Conservation (phyloP, 805 yeast genomes). For the Ogataea paradorogensis region DNA sequence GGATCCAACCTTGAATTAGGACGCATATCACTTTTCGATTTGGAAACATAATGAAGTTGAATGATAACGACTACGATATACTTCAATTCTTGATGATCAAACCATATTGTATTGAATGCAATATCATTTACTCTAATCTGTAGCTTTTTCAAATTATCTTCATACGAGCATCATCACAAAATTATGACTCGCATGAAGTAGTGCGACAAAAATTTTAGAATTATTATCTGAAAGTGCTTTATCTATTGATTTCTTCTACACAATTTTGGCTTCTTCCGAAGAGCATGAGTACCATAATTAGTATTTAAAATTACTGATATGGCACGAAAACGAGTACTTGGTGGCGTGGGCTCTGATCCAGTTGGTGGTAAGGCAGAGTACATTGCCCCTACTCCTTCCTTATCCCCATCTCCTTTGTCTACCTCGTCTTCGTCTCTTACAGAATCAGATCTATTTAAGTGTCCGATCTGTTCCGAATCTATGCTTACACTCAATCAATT, state of each 20-base stretch:
- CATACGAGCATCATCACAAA: neutral
- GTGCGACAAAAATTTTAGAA: too few species aligned
- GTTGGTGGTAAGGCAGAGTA: neutral
- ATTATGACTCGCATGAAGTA: too few species aligned
- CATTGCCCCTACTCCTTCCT: constrained; percentile 10
- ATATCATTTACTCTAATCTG: neutral
- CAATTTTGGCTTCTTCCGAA: too few species aligned
- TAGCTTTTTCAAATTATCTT: neutral
- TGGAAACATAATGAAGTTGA: constrained; percentile 5
- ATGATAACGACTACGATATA: constrained; percentile 7
- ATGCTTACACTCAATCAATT: constrained; percentile 55
- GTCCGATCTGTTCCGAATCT: constrained; percentile 69
- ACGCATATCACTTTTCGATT: constrained; percentile 1
- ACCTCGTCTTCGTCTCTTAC: constrained; percentile 2
- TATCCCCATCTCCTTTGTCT: constrained; percentile 12
- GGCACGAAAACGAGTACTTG: constrained; percentile 25
- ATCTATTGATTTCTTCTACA: neutral
- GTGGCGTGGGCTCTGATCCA: constrained; percentile 5
- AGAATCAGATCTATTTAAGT: constrained; percentile 27
- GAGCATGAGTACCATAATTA: too few species aligned
- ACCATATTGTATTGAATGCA: constrained; percentile 4
- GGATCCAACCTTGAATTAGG: constrained; percentile 24
- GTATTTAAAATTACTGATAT: constrained; percentile 3
- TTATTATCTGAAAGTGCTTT: neutral
- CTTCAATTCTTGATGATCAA: constrained; percentile 4